Base-by-base conservation (phyloP, 495 filamentous ascomycete genomes). In the Neurospora hispaniola region DNA sequence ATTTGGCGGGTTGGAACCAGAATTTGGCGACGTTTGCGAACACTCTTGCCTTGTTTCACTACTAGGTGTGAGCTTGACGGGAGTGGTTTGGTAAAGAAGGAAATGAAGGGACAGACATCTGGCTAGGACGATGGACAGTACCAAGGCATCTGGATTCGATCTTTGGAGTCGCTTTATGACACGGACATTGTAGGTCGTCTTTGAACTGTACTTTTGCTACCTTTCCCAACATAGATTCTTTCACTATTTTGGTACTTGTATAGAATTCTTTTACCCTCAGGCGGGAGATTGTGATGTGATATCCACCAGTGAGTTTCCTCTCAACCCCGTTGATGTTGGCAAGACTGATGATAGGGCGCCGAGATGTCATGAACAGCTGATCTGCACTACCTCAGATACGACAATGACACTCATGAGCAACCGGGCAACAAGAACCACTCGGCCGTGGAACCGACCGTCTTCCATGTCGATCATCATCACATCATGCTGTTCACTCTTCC, bases 21-120 rank as follows among this genome's bases (percentile, higher is more conserved):
- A 79, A 78, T 68, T 31, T 44, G 7, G 78, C 75, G 4, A 78
- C 78, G 14, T 79, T 79, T 77, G 78, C 76, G 40, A 79, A 75
- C 71, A 79, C 79, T 1, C 41, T 80, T 31, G 78, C 75, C 5
- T 73, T 75, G 11, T 79, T 80, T 66, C 48, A 66, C 54, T 66
- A 66, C 14, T 66, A 66, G 54, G 54, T 16, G 71, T 38, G 41
- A 73, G 42, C 77, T 78, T 81, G 42, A 4, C 75, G 69, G 2
- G 54, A 2, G 7, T 62, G 6, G 7, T 18, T 31, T 35, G 12
- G 23, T 27, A 9, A 16, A 6, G 6, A 10, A 66, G 12, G 54
- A 3, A 35, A 66, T 16, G 27, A 66, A 38, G 54, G 27, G 7
- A 66, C 4, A 14, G 54, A 62, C 12, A 62, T 62, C 46, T 62